A percentile compares a stretch with the other conserved stretches of the same genome.
phyloP scores from a whole-genome alignment of 192 early-diverging fungal genomes.

The Diversispora epigaea region DNA sequence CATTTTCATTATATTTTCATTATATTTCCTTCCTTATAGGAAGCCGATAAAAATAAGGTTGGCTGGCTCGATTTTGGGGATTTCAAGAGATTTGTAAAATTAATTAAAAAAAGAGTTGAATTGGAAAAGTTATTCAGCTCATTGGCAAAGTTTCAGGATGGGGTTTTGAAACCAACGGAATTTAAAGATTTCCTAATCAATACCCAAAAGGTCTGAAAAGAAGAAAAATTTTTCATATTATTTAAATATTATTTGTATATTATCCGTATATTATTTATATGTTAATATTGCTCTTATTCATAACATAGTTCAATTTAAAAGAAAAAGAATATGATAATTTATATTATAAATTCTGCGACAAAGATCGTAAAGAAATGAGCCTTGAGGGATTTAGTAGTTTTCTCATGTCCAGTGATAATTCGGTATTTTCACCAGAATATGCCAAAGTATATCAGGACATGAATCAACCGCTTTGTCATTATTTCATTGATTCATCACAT shows the following conservation, averaged over 20 bases:
- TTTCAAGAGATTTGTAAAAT: conserved; percentile 63
- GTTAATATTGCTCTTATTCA: conserved; percentile 9
- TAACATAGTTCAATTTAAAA: conserved; percentile 38
- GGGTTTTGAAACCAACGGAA: conserved; percentile 49
- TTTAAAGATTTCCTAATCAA: conserved; percentile 56
- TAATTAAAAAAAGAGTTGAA: conserved; percentile 61
- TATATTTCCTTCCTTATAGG: conserved; percentile 17
- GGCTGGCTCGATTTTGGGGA: conserved; percentile 53
- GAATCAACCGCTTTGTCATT: conserved; percentile 69
- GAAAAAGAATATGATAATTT: conserved; percentile 53
- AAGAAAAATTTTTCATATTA: neutral
- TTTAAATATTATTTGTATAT: neutral
- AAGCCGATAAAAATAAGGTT: conserved; percentile 52
- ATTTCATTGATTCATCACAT: conserved; percentile 85
- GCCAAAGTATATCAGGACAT: conserved; percentile 62
- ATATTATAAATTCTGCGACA: conserved; percentile 56
- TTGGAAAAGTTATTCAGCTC: conserved; percentile 54
- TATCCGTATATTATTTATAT: neutral
- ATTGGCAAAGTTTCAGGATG: conserved; percentile 36
- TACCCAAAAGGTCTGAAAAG: conserved; percentile 54
- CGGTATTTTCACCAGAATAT: conserved; percentile 53
- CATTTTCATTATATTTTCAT: neutral
- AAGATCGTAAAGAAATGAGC: conserved; percentile 50
- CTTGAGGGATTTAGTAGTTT: conserved; percentile 67
- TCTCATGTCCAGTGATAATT: conserved; percentile 62